phyloP scores from a whole-genome alignment of 805 yeast species.

The Tetrapisispora arboricola region DNA sequence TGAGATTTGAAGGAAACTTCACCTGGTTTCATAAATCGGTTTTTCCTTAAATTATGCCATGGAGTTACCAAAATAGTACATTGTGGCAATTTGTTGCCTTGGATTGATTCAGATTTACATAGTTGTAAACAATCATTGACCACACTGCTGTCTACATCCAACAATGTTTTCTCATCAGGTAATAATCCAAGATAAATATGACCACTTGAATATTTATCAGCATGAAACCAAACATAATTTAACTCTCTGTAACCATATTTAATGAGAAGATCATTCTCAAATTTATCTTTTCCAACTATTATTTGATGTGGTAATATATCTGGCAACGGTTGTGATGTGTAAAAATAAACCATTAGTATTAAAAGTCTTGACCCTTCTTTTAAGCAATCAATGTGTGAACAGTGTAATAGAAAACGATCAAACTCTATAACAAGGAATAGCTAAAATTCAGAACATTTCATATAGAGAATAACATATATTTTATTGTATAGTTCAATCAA shows the following conservation, averaged over 20 bases:
- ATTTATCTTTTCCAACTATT: slow-evolving; percentile 61
- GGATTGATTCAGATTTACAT: slow-evolving; percentile 67
- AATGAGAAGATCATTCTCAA: slow-evolving; percentile 54
- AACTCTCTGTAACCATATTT: slow-evolving; percentile 56
- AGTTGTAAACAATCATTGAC: slow-evolving; percentile 55
- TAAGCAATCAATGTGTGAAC: too few relatives aligned
- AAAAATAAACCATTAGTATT: slow-evolving; percentile 7
- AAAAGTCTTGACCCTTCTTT: too few relatives aligned
- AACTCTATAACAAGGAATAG: too few relatives aligned
- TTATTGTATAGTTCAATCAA: too few relatives aligned
- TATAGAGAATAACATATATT: too few relatives aligned
- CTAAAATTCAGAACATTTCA: too few relatives aligned
- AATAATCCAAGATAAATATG: slow-evolving; percentile 59
- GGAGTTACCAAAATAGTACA: slow-evolving; percentile 65
- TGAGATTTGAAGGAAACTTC: slow-evolving; percentile 64
- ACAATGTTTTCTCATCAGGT: slow-evolving; percentile 35
- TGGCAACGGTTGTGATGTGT: not conserved
- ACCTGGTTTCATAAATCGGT: slow-evolving; percentile 66
- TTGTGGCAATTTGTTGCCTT: slow-evolving; percentile 61
- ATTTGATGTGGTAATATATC: slow-evolving; percentile 14
- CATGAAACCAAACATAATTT: slow-evolving; percentile 62
- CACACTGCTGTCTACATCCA: slow-evolving; percentile 41
- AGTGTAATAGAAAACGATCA: too few relatives aligned
- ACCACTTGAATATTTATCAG: slow-evolving; percentile 65
- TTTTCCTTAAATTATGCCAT: slow-evolving; percentile 56